Percentiles rank a stretch among this genome's conserved stretches.
Evolutionary conservation across 805 yeast species (phyloP).

Genomic region (Ogataea saltuana): DNA sequence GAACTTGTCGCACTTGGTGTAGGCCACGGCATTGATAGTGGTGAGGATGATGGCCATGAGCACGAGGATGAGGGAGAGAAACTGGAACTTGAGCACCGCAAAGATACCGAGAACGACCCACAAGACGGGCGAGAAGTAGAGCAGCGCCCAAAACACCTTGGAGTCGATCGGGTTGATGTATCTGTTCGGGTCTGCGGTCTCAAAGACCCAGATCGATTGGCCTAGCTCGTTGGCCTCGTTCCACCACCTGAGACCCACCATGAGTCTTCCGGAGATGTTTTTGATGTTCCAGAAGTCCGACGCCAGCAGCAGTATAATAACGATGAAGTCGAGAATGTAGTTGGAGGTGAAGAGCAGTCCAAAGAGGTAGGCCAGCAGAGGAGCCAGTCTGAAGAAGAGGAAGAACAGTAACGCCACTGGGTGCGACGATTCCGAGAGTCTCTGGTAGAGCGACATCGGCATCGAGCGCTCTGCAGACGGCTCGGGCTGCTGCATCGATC

Average conservation of each 20-base stretch:
- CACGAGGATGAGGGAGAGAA: constrained; percentile 64
- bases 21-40: constrained; percentile 83
- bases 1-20: constrained; percentile 89
- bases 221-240: constrained; percentile 73
- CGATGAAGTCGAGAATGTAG: constrained; percentile 75
- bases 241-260: constrained; percentile 98
- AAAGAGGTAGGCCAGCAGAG: constrained; percentile 65
- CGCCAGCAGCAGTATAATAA: constrained; percentile 72
- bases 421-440: constrained; percentile 71
- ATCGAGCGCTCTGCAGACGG: constrained; percentile 13
- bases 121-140: constrained; percentile 71
- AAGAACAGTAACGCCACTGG: constrained; percentile 75
- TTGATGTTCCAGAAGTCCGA: constrained; percentile 95
- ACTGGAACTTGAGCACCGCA: constrained; percentile 76
- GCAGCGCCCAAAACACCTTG: constrained; percentile 79
- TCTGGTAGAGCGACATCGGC: constrained; percentile 41
- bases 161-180: constrained; percentile 90
- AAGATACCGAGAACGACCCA: constrained; percentile 78
- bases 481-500: not conserved
- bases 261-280: constrained; percentile 83
- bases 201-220: constrained; percentile 83
- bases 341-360: constrained; percentile 68
- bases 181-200: constrained; percentile 72
- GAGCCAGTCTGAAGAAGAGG: constrained; percentile 60
- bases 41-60: constrained; percentile 71